Base-by-base conservation (phyloP, 1,284 basidiomycete species). In the Cutaneotrichosporon cavernicola region DNA sequence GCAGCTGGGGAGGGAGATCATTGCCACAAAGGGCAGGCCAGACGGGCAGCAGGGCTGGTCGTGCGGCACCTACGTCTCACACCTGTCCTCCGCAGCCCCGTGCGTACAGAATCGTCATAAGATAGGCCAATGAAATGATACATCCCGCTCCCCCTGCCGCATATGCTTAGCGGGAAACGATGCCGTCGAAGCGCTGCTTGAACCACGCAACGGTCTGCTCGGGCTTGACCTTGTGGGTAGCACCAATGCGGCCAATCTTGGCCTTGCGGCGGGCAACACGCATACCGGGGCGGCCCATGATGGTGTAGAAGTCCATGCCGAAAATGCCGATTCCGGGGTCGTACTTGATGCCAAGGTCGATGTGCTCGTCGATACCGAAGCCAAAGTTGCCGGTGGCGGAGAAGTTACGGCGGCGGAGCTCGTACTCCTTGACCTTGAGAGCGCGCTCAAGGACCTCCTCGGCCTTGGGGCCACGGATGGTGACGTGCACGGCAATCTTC, bases 381-480 rank as follows among this genome's bases (percentile, higher is more conserved):
- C 94, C 94, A 82, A 98, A 98, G 90, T 97, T 97, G 70, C 94
- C 94, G 68, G 92, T 97, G 82, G 92, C 90, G 75, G 92, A 66
- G 85, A 98, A 98, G 89, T 98, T 98, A 82, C 88, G 87, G 77
- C 87, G 65, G 86, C 72, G 86, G 82, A 99, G 85, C 85, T 99
- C 96, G 87, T 99, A 99, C 85, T 99, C 96, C 89, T 99, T 99
- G 79, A 99, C 96, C 85, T 98, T 99, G 81, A 99, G 87, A 61
- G 94, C 96, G 79, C 97, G 93, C 86, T 99, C 97, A 76, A 99
- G 86, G 82, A 97, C 98, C 84, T 99, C 96, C 87, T 99, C 96
- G 60, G 96, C 96, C 85, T 99, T 99, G 77, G 96, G 96, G 58
- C 96, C 96, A 73, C 96, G 93, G 84, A 99, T 97, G 80, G 96